Evolutionary conservation across 352 stramenopile genomes (phyloP), one percentile per base, ranked within the genome.

Genomic region (Thraustochytrium sp.): DNA sequence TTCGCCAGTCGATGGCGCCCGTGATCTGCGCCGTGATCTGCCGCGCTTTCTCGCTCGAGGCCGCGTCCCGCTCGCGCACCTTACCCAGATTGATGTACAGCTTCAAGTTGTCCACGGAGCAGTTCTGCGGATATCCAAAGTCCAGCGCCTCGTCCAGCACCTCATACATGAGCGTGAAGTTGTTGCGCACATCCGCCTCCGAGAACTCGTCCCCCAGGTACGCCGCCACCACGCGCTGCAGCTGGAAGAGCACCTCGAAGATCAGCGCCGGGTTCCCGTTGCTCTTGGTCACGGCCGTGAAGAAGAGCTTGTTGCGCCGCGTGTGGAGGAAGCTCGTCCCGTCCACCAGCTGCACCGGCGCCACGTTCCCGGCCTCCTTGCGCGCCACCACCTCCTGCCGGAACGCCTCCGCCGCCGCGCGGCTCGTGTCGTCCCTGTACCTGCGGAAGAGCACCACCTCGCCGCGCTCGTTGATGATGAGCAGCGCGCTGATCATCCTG

Each of bases 161-260:
- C 90, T 99, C 96, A 83, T 99, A 99, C 82, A 99, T 95, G 40
- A 99, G 90, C 62, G 96, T 98, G 89, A 99, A 98, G 88, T 99
- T 98, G 87, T 98, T 97, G 53, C 94, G 91, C 82, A 99, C 94
- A 64, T 92, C 95, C 75, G 98, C 96, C 88, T 99, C 95, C 73
- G 94, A 96, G 89, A 98, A 98, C 78, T 86, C 53, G 16, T 59
- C 55, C 9, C 84, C 84, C 23, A 88, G 82, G 53, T 88, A 88
- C 8, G 73, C 80, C 18, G 86, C 46, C 40, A 88, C 75, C 46
- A 88, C 73, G 42, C 86, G 64, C 54, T 82, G 76, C 18, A 86
- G 51, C 29, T 87, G 53, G 61, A 78, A 86, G 46, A 87, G 61
- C 75, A 87, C 87, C 48, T 85, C 54, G 44, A 87, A 87, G 26